These are phyloP conservation scores for Hirsutella thompsonii DNA, from an alignment of 2,329 filamentous ascomycete genomes.

Conservation along the genomic window DNA sequence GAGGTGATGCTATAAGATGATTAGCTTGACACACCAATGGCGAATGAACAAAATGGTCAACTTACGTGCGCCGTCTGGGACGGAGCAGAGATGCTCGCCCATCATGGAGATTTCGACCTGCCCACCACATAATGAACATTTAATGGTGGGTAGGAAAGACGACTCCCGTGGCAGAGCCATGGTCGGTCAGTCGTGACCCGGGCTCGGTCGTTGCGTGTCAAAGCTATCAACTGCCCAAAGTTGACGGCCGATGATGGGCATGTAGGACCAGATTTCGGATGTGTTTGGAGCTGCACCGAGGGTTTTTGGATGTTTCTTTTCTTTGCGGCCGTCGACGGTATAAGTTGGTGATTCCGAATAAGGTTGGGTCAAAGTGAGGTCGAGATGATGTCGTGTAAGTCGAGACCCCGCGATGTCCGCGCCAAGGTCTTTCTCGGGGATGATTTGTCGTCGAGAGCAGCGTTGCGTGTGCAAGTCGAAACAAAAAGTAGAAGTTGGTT, in stretches of 20 bases:
- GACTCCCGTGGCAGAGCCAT: constrained; percentile 47
- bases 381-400: no score
- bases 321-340: no score
- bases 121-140: constrained; percentile 68
- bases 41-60: neutral
- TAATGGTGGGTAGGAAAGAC: constrained; percentile 68
- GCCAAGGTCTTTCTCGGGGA: no score
- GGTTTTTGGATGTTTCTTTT: no score
- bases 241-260: neutral
- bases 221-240: neutral
- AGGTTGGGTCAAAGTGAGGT: no score
- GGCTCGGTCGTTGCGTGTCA: neutral
- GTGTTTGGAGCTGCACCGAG: no score
- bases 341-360: no score
- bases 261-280: no score
- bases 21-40: neutral
- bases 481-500: no score
- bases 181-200: constrained; percentile 9
- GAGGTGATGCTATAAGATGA: constrained; percentile 22
- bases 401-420: no score
- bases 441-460: no score
- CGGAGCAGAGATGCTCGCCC: constrained; percentile 68
- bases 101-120: constrained; percentile 76
- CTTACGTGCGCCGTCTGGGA: constrained; percentile 34
- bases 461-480: no score